A percentile compares a stretch with the other conserved stretches of the same genome.
Evolutionary conservation across 345 rosid genomes (phyloP).

Genomic region (Aquilaria sinensis): DNA sequence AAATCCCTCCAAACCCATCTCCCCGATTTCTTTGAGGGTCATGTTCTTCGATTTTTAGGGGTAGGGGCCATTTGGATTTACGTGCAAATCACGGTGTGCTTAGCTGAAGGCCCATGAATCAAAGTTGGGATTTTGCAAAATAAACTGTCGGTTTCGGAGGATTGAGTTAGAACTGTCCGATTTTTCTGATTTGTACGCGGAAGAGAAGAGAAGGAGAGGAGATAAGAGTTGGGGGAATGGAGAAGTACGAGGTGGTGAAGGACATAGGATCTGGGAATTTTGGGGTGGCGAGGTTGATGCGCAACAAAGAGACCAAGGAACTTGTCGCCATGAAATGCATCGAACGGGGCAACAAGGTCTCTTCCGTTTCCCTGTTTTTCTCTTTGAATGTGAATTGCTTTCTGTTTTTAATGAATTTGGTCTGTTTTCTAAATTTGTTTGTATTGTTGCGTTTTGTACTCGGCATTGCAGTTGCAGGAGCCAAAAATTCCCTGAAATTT

Average conservation of each 20-base stretch:
- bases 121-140: not conserved
- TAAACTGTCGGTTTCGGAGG: not conserved
- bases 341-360: constrained; percentile 80
- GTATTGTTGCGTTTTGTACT: not conserved
- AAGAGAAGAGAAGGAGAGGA: not conserved
- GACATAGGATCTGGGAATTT: constrained; percentile 90
- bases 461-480: not conserved
- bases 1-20: no score
- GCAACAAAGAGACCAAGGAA: constrained; percentile 70
- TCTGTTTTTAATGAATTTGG: not conserved
- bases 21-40: no score
- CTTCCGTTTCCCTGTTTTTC: not conserved
- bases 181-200: not conserved
- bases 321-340: constrained; percentile 92
- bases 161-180: constrained; percentile 7
- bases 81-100: constrained; percentile 2
- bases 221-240: constrained; percentile 32
- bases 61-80: not conserved
- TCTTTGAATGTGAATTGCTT: not conserved
- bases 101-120: not conserved
- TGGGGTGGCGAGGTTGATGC: constrained; percentile 86
- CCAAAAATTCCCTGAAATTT: not conserved
- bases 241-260: constrained; percentile 76
- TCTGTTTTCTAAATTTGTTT: not conserved
- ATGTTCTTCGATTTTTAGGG: not conserved